Percentiles rank a stretch among this genome's conserved stretches.
Conservation (phyloP, 1,284 basidiomycete genomes). For the Hymenochaete sp. region DNA sequence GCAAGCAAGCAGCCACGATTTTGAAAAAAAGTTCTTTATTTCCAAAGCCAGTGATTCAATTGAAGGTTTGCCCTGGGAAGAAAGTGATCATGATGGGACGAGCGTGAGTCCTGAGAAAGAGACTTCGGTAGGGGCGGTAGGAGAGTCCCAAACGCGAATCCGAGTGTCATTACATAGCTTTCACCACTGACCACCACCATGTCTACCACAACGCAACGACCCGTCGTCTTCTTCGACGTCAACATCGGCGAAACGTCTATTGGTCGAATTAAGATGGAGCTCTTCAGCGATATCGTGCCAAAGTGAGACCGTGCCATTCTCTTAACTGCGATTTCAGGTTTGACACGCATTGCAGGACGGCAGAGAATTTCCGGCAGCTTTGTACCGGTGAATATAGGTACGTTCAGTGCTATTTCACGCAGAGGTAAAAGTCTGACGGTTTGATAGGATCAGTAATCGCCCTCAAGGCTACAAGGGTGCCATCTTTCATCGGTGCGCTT, state of each 20-base stretch:
- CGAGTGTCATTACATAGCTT: no score
- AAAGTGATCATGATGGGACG: no score
- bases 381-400: slow-evolving; percentile 94
- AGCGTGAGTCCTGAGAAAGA: no score
- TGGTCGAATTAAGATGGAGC: slow-evolving; percentile 91
- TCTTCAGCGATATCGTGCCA: slow-evolving; percentile 87
- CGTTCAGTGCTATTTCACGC: slow-evolving; percentile 14
- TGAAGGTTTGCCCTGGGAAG: no score
- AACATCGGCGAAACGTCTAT: slow-evolving; percentile 92
- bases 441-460: slow-evolving; percentile 64
- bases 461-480: slow-evolving; percentile 87
- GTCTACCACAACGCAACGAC: slow-evolving; percentile 46
- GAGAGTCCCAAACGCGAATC: no score
- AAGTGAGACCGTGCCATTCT: slow-evolving; percentile 40
- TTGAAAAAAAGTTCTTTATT: no score
- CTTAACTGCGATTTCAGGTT: not conserved
- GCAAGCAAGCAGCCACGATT: no score
- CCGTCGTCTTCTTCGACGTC: slow-evolving; percentile 95
- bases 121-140: no score
- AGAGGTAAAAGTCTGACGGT: not conserved
- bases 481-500: slow-evolving; percentile 79
- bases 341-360: slow-evolving; percentile 49
- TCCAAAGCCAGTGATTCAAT: no score
- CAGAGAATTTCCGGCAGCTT: slow-evolving; percentile 95
- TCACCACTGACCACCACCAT: no score